These are phyloP conservation scores for Exophiala sp. DNA, from an alignment of 2,329 filamentous ascomycete species.

Conservation along the genomic window DNA sequence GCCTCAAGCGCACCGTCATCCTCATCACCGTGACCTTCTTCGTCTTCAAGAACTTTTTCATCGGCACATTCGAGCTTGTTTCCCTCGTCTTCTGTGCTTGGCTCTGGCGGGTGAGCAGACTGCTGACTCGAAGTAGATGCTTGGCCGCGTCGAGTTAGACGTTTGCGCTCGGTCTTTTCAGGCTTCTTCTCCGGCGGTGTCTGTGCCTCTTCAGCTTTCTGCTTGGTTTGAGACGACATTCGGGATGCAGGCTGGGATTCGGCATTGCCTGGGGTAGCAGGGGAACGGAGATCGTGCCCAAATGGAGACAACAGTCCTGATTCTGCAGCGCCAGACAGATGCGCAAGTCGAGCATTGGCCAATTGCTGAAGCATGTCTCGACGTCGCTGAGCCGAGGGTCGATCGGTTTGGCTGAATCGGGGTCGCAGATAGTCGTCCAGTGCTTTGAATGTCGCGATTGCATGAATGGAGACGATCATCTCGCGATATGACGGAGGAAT, in stretches of 20 bases:
- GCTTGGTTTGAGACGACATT: constrained; percentile 34
- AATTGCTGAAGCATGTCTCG: constrained; percentile 68
- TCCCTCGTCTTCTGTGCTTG: constrained; percentile 60
- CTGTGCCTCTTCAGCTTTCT: constrained; percentile 13
- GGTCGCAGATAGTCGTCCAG: constrained; percentile 93
- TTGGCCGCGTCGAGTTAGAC: constrained; percentile 60
- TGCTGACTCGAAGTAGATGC: constrained; percentile 52
- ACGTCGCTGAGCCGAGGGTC: constrained; percentile 58
- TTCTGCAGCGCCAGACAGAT: constrained; percentile 40
- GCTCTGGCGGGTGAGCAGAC: constrained; percentile 51
- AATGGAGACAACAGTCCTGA: constrained; percentile 29
- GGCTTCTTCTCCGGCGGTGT: constrained; percentile 28
- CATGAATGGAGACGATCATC: constrained; percentile 98
- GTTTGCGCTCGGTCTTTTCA: constrained; percentile 47
- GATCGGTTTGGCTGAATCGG: constrained; percentile 76
- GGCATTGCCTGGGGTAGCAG: constrained; percentile 8
- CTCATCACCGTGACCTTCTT: constrained; percentile 58
- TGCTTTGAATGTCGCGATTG: constrained; percentile 95
- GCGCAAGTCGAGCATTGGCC: constrained; percentile 65
- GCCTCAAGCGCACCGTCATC: constrained; percentile 66
- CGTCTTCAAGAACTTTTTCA: constrained; percentile 76
- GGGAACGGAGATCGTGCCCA: constrained; percentile 22
- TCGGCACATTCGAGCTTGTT: constrained; percentile 87
- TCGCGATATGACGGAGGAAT: constrained; percentile 85
- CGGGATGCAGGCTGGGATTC: constrained; percentile 47